phyloP scores from a whole-genome alignment of 1,139 yeast genomes.

The Lodderomyces elongisporus region DNA sequence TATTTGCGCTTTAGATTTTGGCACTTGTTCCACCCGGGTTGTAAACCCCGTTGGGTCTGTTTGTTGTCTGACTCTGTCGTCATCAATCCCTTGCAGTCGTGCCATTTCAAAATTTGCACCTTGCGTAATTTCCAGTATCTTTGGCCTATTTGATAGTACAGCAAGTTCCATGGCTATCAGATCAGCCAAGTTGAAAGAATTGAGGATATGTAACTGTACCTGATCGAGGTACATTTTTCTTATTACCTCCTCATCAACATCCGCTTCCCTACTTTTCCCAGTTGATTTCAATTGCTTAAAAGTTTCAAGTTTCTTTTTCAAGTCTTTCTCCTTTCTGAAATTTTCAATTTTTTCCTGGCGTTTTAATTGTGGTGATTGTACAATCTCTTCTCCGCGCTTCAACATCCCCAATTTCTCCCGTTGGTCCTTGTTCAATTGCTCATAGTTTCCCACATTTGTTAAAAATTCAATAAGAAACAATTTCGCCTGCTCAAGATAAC shows the following conservation, averaged over 20 bases:
- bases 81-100: slow-evolving; percentile 13
- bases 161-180: slow-evolving; percentile 52
- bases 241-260: slow-evolving; percentile 48
- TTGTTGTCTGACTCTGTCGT: slow-evolving; percentile 14
- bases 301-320: slow-evolving; percentile 36
- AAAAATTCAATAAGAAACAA: slow-evolving; percentile 43
- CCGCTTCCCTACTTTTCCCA: slow-evolving; percentile 31
- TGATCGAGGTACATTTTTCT: slow-evolving; percentile 53
- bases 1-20: slow-evolving; percentile 20
- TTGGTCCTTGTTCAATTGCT: slow-evolving; percentile 37
- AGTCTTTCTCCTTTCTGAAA: slow-evolving; percentile 55
- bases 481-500: slow-evolving; percentile 39
- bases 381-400: slow-evolving; percentile 28
- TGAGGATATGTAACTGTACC: slow-evolving; percentile 47
- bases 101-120: neutral
- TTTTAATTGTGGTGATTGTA: slow-evolving; percentile 44
- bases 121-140: too few relatives aligned
- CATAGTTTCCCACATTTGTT: slow-evolving; percentile 33
- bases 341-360: slow-evolving; percentile 72
- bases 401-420: slow-evolving; percentile 34
- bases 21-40: slow-evolving; percentile 41
- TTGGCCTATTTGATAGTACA: slow-evolving; percentile 42
- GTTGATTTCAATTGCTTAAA: slow-evolving; percentile 1
- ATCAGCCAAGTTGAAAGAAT: slow-evolving; percentile 52
- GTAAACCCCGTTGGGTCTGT: slow-evolving; percentile 40